These are phyloP conservation scores for Umbelopsis sp. DNA, from an alignment of 371 early-diverging fungal species.

Conservation along the genomic window DNA sequence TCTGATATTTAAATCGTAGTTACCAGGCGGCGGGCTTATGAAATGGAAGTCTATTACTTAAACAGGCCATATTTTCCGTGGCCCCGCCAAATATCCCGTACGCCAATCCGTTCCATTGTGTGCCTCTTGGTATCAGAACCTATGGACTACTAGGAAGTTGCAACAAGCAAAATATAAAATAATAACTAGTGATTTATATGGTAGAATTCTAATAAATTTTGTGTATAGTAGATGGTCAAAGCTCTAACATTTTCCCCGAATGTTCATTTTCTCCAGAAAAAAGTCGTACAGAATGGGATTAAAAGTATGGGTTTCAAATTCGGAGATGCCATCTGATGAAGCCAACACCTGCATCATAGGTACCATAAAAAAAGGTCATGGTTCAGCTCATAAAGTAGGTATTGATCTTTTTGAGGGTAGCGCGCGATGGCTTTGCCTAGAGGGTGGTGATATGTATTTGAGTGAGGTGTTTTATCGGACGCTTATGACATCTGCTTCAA, in stretches of 20 bases:
- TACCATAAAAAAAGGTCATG: too few relatives aligned
- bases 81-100: not conserved
- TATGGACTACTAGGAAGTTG: not conserved
- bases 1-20: slow-evolving; percentile 1
- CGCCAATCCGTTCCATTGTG: not conserved
- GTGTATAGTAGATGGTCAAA: not conserved
- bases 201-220: not conserved
- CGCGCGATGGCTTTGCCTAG: slow-evolving; percentile 56
- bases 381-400: slow-evolving; percentile 59
- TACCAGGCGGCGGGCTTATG: not conserved
- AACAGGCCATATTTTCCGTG: not conserved
- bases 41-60: not conserved
- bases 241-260: not conserved
- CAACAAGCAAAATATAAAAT: not conserved
- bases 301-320: not conserved
- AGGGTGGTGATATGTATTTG: not conserved
- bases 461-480: not conserved
- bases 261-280: slow-evolving; percentile 12
- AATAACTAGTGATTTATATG: not conserved
- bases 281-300: not conserved
- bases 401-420: slow-evolving; percentile 70
- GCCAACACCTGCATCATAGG: not conserved
- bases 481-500: not conserved
- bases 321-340: not conserved
- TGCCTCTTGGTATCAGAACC: not conserved